Percentiles rank a stretch among this genome's conserved stretches.
Conservation (phyloP, 1,284 basidiomycete species). For the Naganishia cerealis region DNA sequence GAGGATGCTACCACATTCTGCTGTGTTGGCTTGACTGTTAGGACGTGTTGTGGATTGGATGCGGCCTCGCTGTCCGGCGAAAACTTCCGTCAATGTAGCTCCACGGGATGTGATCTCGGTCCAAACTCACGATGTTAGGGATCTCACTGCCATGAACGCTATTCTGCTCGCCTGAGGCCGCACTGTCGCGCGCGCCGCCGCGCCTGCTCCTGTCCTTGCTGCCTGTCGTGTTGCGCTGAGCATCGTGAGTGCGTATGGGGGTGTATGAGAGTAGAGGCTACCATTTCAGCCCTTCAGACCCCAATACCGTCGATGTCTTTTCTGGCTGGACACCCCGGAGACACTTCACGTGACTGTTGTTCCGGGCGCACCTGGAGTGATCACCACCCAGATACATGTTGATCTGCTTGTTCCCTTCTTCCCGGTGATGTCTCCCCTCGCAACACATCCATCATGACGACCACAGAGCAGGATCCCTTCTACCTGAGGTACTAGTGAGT, state of each 20-base stretch:
- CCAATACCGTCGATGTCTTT: neutral
- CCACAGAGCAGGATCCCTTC: constrained; percentile 65
- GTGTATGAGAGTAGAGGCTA: neutral
- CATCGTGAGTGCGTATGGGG: neutral
- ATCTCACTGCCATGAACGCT: constrained; percentile 4
- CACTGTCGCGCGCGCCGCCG: neutral
- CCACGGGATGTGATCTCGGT: neutral
- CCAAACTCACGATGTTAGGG: constrained; percentile 10
- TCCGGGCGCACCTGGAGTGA: neutral
- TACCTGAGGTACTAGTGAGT: constrained; percentile 87
- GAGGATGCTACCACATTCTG: neutral
- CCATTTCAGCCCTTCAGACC: too few species aligned
- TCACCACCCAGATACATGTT: neutral
- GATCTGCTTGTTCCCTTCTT: neutral
- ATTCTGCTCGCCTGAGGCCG: constrained; percentile 12
- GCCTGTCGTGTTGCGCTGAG: neutral
- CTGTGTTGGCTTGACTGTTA: neutral
- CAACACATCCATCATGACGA: constrained; percentile 30
- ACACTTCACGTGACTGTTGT: neutral
- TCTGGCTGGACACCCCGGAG: neutral
- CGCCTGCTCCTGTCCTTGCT: neutral
- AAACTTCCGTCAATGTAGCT: neutral
- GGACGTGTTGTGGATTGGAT: neutral
- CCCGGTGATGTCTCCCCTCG: neutral
- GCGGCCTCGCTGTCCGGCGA: neutral